Evolutionary conservation across 2,329 filamentous ascomycete genomes (phyloP).

Genomic region (Pseudogymnoascus sp.): DNA sequence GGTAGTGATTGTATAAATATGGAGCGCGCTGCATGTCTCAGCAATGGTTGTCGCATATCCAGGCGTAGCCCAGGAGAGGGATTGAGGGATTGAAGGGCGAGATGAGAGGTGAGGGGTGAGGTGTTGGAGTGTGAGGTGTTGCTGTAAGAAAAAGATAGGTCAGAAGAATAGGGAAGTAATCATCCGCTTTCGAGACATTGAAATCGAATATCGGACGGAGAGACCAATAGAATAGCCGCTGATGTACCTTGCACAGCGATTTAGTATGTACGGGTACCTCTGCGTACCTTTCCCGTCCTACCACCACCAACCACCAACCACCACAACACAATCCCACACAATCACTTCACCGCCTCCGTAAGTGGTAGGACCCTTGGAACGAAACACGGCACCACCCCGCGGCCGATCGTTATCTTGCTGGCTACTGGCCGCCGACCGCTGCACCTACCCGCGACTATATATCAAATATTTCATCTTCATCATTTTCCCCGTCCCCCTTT

Average conservation of each 20-base stretch:
- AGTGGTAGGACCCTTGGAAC: neutral
- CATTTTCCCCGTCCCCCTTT: neutral
- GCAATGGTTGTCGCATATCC: slow-evolving; percentile 11
- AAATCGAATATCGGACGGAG: neutral
- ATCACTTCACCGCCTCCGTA: neutral
- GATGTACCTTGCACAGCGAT: neutral
- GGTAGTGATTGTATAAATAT: slow-evolving; percentile 18
- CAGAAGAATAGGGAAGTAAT: neutral
- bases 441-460: neutral
- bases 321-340: neutral
- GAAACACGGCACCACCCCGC: neutral
- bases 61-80: slow-evolving; percentile 17
- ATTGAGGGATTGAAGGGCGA: slow-evolving; percentile 12
- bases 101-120: slow-evolving; percentile 13
- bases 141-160: neutral
- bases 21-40: slow-evolving; percentile 10
- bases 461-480: slow-evolving; percentile 6
- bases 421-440: neutral
- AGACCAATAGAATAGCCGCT: neutral
- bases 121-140: slow-evolving; percentile 16
- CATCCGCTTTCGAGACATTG: neutral
- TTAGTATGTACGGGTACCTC: slow-evolving; percentile 7
- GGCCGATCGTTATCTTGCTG: neutral
- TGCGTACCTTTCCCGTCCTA: neutral
- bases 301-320: neutral